Percentiles rank a stretch among this genome's conserved stretches.
Evolutionary conservation across 495 filamentous ascomycete species (phyloP).

Genomic region (Aeminium ludgeri): DNA sequence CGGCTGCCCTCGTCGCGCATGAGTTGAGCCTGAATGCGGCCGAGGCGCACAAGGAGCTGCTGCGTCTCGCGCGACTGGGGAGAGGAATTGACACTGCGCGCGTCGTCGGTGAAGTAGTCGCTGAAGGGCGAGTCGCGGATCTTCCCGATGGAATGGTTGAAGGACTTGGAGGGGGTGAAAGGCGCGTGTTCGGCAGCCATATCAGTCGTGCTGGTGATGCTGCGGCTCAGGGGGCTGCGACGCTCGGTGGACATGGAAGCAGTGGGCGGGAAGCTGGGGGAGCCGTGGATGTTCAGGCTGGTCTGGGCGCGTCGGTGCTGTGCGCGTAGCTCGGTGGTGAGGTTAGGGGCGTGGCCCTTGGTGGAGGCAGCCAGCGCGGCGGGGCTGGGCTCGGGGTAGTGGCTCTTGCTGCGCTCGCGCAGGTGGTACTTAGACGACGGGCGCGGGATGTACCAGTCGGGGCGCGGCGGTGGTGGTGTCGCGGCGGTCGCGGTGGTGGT

Average conservation of each 20-base stretch:
- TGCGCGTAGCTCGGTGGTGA: conserved; percentile 5
- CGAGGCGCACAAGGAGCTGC: conserved; percentile 9
- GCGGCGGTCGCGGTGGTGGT: not conserved
- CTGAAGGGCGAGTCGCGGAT: conserved; percentile 20
- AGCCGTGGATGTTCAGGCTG: not conserved
- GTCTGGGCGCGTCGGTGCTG: conserved; percentile 4
- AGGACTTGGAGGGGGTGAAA: not conserved
- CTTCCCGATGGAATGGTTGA: not conserved
- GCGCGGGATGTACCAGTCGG: conserved; percentile 1
- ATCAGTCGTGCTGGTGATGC: too few relatives aligned
- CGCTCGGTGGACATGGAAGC: not conserved
- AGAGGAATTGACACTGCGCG: conserved; percentile 1
- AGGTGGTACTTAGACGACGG: not conserved
- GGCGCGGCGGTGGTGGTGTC: too few relatives aligned
- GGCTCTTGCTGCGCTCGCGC: conserved; percentile 1
- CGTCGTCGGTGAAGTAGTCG: conserved; percentile 23
- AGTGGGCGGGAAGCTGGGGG: not conserved
- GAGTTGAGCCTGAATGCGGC: conserved; percentile 7
- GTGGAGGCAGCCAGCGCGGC: conserved; percentile 2
- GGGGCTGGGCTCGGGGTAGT: too few relatives aligned
- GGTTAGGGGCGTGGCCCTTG: not conserved
- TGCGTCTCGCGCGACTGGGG: conserved; percentile 6
- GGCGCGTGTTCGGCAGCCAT: not conserved
- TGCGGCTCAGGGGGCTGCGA: too few relatives aligned
- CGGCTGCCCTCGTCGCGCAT: conserved; percentile 5